Evolutionary conservation across 2,329 filamentous ascomycete genomes (phyloP).

Genomic region (Colletotrichum agaves): DNA sequence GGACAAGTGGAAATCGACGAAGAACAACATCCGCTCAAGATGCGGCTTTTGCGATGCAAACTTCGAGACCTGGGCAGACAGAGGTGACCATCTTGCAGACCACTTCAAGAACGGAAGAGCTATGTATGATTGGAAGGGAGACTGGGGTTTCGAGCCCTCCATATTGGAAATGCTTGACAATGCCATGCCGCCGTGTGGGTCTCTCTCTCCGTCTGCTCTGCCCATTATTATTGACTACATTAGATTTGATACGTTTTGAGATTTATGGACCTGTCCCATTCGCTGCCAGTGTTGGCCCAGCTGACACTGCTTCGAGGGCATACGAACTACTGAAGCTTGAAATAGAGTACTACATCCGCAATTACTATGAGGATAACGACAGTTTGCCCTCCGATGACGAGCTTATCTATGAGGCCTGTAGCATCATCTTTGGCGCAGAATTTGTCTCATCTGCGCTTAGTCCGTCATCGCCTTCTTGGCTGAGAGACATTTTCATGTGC

Average conservation of each 20-base stretch:
- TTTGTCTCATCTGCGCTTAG: constrained; percentile 19
- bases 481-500: constrained; percentile 42
- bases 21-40: constrained; percentile 49
- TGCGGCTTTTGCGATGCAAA: constrained; percentile 54
- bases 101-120: constrained; percentile 54
- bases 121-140: constrained; percentile 57
- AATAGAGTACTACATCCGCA: constrained; percentile 44
- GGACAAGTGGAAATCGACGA: constrained; percentile 51
- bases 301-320: constrained; percentile 40
- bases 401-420: constrained; percentile 43
- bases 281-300: constrained; percentile 18
- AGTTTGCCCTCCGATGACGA: constrained; percentile 38
- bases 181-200: constrained; percentile 54
- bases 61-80: constrained; percentile 50
- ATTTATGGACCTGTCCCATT: constrained; percentile 17
- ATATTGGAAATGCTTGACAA: constrained; percentile 52
- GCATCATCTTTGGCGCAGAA: constrained; percentile 44
- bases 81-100: constrained; percentile 53
- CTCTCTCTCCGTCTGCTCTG: fast-evolving
- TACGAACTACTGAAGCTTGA: constrained; percentile 52
- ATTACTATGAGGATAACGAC: constrained; percentile 39
- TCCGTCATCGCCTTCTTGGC: constrained; percentile 39
- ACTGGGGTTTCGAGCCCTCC: constrained; percentile 52
- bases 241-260: constrained; percentile 34
- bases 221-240: neutral